Conservation (phyloP, 2,329 filamentous ascomycete species). For the Alternaria incomplexa region DNA sequence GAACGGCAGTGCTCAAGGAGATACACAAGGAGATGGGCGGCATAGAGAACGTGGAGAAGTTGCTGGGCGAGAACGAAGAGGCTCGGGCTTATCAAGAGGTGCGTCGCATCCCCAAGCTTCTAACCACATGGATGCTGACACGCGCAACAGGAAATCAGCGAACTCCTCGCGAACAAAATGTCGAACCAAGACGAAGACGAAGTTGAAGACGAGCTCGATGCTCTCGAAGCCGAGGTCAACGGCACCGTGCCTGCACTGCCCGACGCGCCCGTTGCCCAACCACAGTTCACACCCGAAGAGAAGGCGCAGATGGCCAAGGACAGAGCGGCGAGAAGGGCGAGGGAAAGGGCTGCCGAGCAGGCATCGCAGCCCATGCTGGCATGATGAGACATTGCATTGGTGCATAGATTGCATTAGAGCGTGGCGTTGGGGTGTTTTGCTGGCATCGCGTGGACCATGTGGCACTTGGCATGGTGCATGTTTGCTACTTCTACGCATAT, state of each 20-base stretch:
- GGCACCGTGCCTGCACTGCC: conserved; percentile 45
- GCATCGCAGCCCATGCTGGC: conserved; percentile 47
- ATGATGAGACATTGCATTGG: conserved; percentile 20
- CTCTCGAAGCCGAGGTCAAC: conserved; percentile 71
- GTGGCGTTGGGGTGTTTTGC: conserved; percentile 38
- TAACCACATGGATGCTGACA: background rate
- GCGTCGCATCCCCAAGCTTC: conserved; percentile 29
- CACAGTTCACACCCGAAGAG: conserved; percentile 38
- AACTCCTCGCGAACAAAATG: conserved; percentile 86
- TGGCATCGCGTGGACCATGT: conserved; percentile 1
- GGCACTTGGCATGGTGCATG: background rate
- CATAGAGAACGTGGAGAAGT: conserved; percentile 89
- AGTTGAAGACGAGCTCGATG: conserved; percentile 92
- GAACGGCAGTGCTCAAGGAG: conserved; percentile 84
- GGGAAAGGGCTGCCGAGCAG: conserved; percentile 41
- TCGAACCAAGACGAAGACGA: conserved; percentile 96
- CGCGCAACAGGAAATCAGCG: conserved; percentile 77
- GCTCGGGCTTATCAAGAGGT: conserved; percentile 91
- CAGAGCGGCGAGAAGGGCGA: conserved; percentile 40
- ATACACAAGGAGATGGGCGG: conserved; percentile 97
- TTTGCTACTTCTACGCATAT: background rate
- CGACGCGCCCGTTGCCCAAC: conserved; percentile 45
- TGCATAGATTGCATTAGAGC: conserved; percentile 38
- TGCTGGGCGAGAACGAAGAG: conserved; percentile 91
- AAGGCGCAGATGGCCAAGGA: conserved; percentile 40